Conservation (phyloP, 2,329 filamentous ascomycete genomes). For the Huntiella bhutanensis region DNA sequence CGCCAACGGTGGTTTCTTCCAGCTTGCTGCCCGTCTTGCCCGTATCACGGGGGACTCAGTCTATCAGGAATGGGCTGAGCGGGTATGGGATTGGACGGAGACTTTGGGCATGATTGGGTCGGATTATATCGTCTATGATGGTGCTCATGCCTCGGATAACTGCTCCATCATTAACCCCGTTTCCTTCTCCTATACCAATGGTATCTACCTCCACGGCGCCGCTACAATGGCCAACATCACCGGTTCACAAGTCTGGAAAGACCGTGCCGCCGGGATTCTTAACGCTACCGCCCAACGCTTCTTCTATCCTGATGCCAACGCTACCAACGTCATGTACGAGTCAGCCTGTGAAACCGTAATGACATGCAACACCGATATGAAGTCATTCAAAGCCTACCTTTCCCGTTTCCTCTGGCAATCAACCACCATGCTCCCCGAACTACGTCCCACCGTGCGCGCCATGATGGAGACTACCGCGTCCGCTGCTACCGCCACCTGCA, state of each 20-base stretch:
- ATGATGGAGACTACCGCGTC: constrained; percentile 32
- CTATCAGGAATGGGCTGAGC: constrained; percentile 47
- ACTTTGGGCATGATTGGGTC: constrained; percentile 36
- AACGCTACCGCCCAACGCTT: constrained; percentile 30
- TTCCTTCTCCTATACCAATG: constrained; percentile 47
- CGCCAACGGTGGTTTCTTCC: constrained; percentile 68
- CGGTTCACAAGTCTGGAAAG: constrained; percentile 31
- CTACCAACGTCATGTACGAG: constrained; percentile 45
- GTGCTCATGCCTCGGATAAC: constrained; percentile 33
- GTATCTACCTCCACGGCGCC: constrained; percentile 45
- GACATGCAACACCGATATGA: constrained; percentile 43
- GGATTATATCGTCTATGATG: constrained; percentile 40
- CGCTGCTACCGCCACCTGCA: constrained; percentile 38
- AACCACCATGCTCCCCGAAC: constrained; percentile 35
- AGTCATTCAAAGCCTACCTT: constrained; percentile 49
- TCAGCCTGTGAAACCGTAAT: constrained; percentile 40
- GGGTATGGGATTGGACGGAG: constrained; percentile 46
- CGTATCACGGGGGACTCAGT: constrained; percentile 48
- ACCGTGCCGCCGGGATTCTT: constrained; percentile 33
- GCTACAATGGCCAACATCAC: constrained; percentile 45
- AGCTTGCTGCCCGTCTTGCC: constrained; percentile 57
- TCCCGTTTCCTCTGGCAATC: constrained; percentile 44
- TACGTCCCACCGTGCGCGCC: constrained; percentile 26
- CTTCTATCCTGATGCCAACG: constrained; percentile 32
- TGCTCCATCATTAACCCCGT: constrained; percentile 34